phyloP scores from a whole-genome alignment of 768 basidiomycete species.

The Trametes maxima region DNA sequence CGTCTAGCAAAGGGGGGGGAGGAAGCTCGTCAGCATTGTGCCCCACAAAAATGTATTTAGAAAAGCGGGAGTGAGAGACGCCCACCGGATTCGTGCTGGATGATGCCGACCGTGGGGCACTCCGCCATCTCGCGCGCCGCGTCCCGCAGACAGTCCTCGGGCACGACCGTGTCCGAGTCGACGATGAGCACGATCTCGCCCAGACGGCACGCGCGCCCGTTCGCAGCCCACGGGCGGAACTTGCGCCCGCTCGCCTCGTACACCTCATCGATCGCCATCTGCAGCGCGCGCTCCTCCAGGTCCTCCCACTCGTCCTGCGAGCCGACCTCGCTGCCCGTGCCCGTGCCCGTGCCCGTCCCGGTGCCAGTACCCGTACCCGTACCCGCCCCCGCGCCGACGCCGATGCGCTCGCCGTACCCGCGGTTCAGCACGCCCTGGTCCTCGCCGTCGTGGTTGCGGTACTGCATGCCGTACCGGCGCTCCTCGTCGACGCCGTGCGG shows the following conservation, averaged over 20 bases:
- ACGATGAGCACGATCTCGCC: constrained; percentile 50
- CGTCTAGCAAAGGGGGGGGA: constrained; percentile 42
- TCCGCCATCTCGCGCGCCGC: constrained; percentile 52
- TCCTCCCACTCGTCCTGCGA: constrained; percentile 37
- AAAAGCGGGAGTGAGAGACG: neutral
- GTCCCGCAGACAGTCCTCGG: constrained; percentile 56
- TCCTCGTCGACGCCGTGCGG: constrained; percentile 34
- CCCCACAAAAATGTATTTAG: neutral
- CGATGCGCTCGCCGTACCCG: constrained; percentile 27
- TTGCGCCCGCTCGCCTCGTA: constrained; percentile 38
- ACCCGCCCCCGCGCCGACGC: no score
- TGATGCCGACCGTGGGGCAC: constrained; percentile 51
- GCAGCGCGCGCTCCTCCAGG: constrained; percentile 52
- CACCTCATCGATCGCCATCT: constrained; percentile 55
- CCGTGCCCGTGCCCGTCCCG: neutral
- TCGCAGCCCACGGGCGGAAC: constrained; percentile 37
- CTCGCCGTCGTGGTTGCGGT: constrained; percentile 65
- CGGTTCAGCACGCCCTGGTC: constrained; percentile 46
- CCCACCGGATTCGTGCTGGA: constrained; percentile 52
- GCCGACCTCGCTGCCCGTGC: constrained; percentile 20
- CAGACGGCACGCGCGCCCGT: constrained; percentile 45
- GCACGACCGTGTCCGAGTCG: constrained; percentile 54
- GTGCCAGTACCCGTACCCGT: constrained; percentile 2
- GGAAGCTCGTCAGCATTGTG: constrained; percentile 11
- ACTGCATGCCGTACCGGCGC: constrained; percentile 62